Percentiles rank a stretch among this genome's conserved stretches.
Conservation (phyloP, 2,329 filamentous ascomycete genomes). For the Claviceps maximensis region DNA sequence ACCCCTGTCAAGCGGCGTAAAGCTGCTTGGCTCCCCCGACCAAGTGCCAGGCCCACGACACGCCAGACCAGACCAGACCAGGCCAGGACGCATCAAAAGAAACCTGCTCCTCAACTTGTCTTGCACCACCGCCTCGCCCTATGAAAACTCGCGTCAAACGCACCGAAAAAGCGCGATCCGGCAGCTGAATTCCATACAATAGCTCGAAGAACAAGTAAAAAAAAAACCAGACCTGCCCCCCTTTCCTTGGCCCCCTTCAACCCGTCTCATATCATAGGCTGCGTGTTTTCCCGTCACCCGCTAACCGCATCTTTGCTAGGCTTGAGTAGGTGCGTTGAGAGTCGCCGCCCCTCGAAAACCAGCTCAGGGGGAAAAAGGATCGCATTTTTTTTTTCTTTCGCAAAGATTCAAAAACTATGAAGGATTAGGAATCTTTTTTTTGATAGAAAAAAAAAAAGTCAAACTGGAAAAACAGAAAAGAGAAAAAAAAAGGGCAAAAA, state of each 20-base stretch:
- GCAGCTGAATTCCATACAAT: slow-evolving; percentile 20
- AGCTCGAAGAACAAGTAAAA: slow-evolving; percentile 16
- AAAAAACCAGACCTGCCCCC: background rate
- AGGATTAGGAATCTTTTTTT: background rate
- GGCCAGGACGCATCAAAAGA: slow-evolving; percentile 5
- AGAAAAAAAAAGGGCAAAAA: background rate
- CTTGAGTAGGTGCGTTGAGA: slow-evolving; percentile 19
- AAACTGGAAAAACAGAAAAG: background rate
- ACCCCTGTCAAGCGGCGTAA: background rate
- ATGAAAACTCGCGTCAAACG: slow-evolving; percentile 18
- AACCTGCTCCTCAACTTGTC: slow-evolving; percentile 9
- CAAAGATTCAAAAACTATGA: background rate
- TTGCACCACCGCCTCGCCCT: slow-evolving; percentile 12
- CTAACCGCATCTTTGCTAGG: slow-evolving; percentile 10
- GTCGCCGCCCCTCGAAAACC: slow-evolving; percentile 8
- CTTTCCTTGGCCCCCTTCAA: background rate
- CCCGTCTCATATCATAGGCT: background rate
- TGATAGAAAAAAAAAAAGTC: background rate
- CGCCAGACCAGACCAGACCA: no score
- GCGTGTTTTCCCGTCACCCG: slow-evolving; percentile 3
- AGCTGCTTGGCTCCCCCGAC: background rate
- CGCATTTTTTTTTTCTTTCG: background rate
- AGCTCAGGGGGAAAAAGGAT: slow-evolving; percentile 1
- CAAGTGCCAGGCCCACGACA: slow-evolving; percentile 9
- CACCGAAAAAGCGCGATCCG: slow-evolving; percentile 18